Percentiles rank a stretch among this genome's conserved stretches.
phyloP scores from a whole-genome alignment of 306 rosid genomes.

The Trifolium dubium region DNA sequence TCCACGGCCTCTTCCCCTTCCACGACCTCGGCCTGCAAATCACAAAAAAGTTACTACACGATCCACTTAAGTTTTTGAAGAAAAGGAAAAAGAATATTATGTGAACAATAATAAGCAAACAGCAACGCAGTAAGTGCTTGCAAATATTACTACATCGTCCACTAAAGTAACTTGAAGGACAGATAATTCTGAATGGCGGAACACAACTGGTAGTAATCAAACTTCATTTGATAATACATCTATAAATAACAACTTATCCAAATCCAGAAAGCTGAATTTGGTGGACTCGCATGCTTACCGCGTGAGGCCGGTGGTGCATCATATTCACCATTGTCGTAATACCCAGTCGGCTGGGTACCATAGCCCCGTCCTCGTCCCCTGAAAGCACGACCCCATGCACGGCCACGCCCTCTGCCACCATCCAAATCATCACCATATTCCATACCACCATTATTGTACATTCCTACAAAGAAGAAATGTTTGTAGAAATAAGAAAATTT shows the following conservation, averaged over 20 bases:
- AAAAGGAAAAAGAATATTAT: neutral
- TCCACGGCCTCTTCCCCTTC: conserved; percentile 79
- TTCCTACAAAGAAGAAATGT: conserved; percentile 48
- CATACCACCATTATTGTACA: conserved; percentile 66
- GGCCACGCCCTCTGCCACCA: conserved; percentile 78
- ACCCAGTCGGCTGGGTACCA: conserved; percentile 58
- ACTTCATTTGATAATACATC: conserved; percentile 12
- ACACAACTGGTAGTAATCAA: neutral
- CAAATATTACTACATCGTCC: neutral
- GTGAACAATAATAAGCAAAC: neutral
- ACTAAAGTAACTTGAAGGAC: neutral
- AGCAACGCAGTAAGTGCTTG: neutral
- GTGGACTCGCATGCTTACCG: conserved; percentile 53
- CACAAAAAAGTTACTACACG: conserved; percentile 27
- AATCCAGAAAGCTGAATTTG: conserved; percentile 11
- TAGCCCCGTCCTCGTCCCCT: conserved; percentile 71
- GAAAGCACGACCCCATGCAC: conserved; percentile 60
- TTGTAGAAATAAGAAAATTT: conserved; percentile 5
- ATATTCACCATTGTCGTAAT: conserved; percentile 68
- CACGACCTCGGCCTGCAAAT: conserved; percentile 71
- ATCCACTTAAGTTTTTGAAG: neutral
- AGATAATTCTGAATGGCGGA: neutral
- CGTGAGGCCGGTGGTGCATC: conserved; percentile 67
- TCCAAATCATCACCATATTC: conserved; percentile 86
- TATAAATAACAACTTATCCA: conserved; percentile 13